Base-by-base conservation (phyloP, 352 stramenopile species). In the Globisporangium sylvaticum region DNA sequence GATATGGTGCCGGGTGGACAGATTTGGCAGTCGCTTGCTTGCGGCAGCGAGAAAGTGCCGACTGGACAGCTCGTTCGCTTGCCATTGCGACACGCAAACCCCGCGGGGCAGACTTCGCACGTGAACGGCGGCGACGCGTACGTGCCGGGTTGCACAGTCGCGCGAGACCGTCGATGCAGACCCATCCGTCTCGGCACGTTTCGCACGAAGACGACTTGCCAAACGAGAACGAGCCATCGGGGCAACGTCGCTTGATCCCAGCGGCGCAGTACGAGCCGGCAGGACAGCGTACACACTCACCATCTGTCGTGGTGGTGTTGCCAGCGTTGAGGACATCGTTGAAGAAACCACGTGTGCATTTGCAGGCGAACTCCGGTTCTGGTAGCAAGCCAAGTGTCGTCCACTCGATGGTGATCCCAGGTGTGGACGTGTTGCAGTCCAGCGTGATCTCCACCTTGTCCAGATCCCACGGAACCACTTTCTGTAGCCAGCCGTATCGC, bases 1-100 rank as follows among this genome's bases (percentile, higher is more conserved):
- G 78, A 85, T 46, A 89, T 88, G 4, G 80, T 83, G 5, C 82
- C 82, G 20, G 82, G 82, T 9, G 80, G 82, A 60, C 82, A 91
- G 54, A 67, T 84, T 48, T 80, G 64, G 44, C 82, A 91, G 57
- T 87, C 72, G 53, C 75, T 83, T 6, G 80, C 71, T 4, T 76
- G 67, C 9, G 56, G 48, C 1, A 65, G 69, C 12, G 82, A 87
- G 54, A 89, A 91, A 1, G 64, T 81, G 0, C 82, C 80, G 3
- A 62, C 50, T 2, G 74, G 73, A 52, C 80, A 90, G 22, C 75
- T 63, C 4, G 22, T 42, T 52, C 77, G 77, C 69, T 84, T 84
- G 29, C 80, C 80, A 31, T 90, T 90, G n/a, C 78, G 78, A 54
- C 82, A 90, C 3, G 80, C 70, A 27, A 73, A 88, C 14, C 82